Base-by-base conservation (phyloP, 345 rosid species). In the Anacardium occidentale region DNA sequence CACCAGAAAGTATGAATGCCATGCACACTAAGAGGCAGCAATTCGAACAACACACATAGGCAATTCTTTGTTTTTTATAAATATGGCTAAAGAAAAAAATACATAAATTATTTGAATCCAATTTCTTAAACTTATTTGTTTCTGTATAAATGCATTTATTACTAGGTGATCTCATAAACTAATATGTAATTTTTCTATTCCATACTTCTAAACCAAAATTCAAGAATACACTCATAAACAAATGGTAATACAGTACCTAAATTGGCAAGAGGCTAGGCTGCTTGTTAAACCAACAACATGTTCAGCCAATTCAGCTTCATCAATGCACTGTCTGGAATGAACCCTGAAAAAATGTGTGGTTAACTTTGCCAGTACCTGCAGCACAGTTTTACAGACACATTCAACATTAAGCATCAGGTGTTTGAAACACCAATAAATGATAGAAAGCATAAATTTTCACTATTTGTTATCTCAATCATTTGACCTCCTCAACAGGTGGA, bases 281-380 rank as follows among this genome's bases (percentile, higher is more conserved):
- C 82, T 82, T 37, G 98, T 92, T 83, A 92, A 83, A 70, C 96
- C 91, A 77, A 84, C 91, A 73, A 89, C 71, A 78, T 95, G 97
- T 74, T 92, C 98, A 73, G 97, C 98, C 32, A 92, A 77, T 74
- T 95, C 99, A 79, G 96, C 94, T 86, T 95, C 98, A 78, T 95
- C 97, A 71, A 76, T 77, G 76, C 98, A 95, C 32, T 85, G 96
- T 86, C 97, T 85, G 58, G 91, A 86, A 85, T 88, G 96, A 62
- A 92, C 92, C 78, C 84, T 79, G 34, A 54, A 76, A 82, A 72
- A 92, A 78, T 86, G 90, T 54, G 94, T 86, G 66, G 90, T 87
- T 76, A 95, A 78, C 75, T 85, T 89, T 65, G 97, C 94, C 75
- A 95, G 74, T 34, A 71, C 87, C 97, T 91, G 87, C 42, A 78